Percentiles rank a stretch among this genome's conserved stretches.
Conservation (phyloP, 345 rosid genomes). For the Carallia brachiata region DNA sequence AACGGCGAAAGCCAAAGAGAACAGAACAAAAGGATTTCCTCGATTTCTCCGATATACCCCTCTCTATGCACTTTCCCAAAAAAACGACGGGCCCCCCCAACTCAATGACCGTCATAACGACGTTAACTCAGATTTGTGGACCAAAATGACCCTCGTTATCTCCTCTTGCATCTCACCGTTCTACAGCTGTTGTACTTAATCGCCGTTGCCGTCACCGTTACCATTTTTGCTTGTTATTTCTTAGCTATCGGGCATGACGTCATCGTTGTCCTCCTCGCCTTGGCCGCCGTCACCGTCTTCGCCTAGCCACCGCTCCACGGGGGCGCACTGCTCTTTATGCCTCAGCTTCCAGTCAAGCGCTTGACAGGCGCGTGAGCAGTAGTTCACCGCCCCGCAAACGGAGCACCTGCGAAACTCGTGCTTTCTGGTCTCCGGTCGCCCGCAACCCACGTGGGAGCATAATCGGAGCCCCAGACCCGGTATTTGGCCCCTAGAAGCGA, state of each 20-base stretch:
- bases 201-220: neutral
- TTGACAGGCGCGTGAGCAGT: slow-evolving; percentile 96
- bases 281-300: slow-evolving; percentile 51
- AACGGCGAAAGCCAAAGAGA: neutral
- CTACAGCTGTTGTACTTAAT: slow-evolving; percentile 12
- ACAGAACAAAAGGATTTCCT: slow-evolving; percentile 6
- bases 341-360: slow-evolving; percentile 95
- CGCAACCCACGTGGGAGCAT: slow-evolving; percentile 83
- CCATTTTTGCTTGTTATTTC: neutral
- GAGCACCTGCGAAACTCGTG: slow-evolving; percentile 95
- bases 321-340: slow-evolving; percentile 74
- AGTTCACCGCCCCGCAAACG: slow-evolving; percentile 87
- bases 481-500: slow-evolving; percentile 30
- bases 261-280: slow-evolving; percentile 20
- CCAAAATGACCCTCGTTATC: slow-evolving; percentile 30
- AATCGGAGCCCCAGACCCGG: slow-evolving; percentile 59
- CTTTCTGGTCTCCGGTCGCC: slow-evolving; percentile 84
- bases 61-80: slow-evolving; percentile 17
- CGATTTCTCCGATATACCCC: slow-evolving; percentile 22
- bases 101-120: slow-evolving; percentile 14
- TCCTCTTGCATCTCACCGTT: slow-evolving; percentile 10
- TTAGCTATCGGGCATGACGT: slow-evolving; percentile 38
- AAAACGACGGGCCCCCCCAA: slow-evolving; percentile 5
- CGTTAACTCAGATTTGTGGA: neutral
- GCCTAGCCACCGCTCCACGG: slow-evolving; percentile 61